These are phyloP conservation scores for Coemansia sp. DNA, from an alignment of 192 early-diverging fungal species.

Conservation along the genomic window DNA sequence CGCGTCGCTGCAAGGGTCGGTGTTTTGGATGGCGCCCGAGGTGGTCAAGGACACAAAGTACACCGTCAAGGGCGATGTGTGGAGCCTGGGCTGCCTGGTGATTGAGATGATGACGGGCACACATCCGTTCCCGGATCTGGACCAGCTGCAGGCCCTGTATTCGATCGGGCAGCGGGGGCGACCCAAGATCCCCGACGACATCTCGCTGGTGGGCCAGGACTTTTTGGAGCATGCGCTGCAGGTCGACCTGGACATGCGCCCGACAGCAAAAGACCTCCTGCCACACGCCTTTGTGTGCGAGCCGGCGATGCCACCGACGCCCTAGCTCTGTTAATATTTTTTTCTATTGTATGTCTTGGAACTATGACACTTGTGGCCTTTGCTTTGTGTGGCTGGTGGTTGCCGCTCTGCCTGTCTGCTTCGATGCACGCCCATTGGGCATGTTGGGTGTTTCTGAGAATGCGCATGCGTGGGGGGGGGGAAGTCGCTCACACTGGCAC, in stretches of 20 bases:
- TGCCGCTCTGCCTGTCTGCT: too few species aligned
- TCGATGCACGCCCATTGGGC: not conserved
- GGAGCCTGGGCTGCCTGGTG: conserved; percentile 91
- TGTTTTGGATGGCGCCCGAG: conserved; percentile 99
- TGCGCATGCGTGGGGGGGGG: not conserved
- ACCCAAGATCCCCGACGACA: conserved; percentile 42
- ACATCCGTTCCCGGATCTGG: conserved; percentile 84
- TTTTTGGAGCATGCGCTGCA: conserved; percentile 51
- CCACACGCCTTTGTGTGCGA: conserved; percentile 47
- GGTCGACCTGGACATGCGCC: conserved; percentile 52
- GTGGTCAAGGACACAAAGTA: conserved; percentile 92
- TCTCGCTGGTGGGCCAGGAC: conserved; percentile 39
- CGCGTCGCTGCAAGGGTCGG: conserved; percentile 89
- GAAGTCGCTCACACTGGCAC: not conserved
- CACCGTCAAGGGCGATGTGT: conserved; percentile 89
- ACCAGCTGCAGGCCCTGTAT: conserved; percentile 81
- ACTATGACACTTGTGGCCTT: too few species aligned
- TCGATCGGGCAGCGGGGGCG: conserved; percentile 56
- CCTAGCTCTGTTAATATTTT: conserved; percentile 1
- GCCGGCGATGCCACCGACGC: conserved; percentile 20
- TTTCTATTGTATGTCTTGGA: not conserved
- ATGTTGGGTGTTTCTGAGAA: not conserved
- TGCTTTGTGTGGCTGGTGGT: too few species aligned
- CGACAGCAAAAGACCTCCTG: conserved; percentile 49
- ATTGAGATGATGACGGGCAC: conserved; percentile 99